These are phyloP conservation scores for Serendipita sp. DNA, from an alignment of 768 basidiomycete genomes.

Conservation along the genomic window DNA sequence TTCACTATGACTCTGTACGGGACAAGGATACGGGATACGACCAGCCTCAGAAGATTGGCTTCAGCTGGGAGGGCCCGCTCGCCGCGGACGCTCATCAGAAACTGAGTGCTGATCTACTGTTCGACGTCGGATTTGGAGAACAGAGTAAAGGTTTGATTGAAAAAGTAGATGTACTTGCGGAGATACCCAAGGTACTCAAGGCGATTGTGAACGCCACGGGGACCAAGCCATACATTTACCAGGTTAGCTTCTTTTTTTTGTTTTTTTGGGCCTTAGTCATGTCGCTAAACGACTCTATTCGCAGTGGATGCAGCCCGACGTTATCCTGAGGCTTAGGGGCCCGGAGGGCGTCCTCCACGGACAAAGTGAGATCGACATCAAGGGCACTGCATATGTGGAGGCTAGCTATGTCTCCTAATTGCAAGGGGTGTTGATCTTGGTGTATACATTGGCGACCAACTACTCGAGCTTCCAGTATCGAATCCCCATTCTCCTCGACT, in stretches of 20 bases:
- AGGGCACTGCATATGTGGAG: neutral
- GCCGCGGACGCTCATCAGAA: slow-evolving; percentile 33
- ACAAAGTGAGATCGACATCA: slow-evolving; percentile 1
- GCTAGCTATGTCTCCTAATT: neutral
- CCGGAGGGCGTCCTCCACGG: slow-evolving; percentile 25
- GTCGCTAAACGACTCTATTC: neutral
- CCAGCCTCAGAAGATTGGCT: slow-evolving; percentile 50
- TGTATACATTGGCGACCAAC: too few species aligned
- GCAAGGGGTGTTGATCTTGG: too few species aligned
- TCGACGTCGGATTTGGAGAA: slow-evolving; percentile 41
- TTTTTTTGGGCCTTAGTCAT: neutral
- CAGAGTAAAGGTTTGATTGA: slow-evolving; percentile 65
- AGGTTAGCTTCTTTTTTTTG: slow-evolving; percentile 33
- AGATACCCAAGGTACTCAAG: slow-evolving; percentile 85
- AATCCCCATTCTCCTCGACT: too few species aligned
- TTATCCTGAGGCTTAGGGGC: slow-evolving; percentile 32
- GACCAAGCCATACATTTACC: slow-evolving; percentile 88
- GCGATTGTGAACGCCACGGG: slow-evolving; percentile 83
- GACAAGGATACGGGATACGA: slow-evolving; percentile 76
- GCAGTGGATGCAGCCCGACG: slow-evolving; percentile 40
- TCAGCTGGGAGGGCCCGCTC: slow-evolving; percentile 61
- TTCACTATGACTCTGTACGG: slow-evolving; percentile 39
- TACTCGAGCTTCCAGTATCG: too few species aligned
- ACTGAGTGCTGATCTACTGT: slow-evolving; percentile 38
- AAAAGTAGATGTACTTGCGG: slow-evolving; percentile 88